These are phyloP conservation scores for Nemania sp. DNA, from an alignment of 2,329 filamentous ascomycete species.

Conservation along the genomic window DNA sequence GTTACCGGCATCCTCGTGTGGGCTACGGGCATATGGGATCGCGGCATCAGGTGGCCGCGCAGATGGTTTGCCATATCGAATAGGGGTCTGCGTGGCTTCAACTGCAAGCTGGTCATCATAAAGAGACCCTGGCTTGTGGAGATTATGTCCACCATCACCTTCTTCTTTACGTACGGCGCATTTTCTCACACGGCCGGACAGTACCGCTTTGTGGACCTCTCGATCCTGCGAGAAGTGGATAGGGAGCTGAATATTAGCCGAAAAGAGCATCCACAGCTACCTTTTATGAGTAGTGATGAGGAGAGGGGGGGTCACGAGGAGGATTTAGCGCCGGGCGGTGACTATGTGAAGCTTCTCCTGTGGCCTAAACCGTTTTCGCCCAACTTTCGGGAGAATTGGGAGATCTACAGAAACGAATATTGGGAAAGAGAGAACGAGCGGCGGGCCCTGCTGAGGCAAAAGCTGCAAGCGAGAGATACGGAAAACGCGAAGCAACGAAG, in stretches of 20 bases:
- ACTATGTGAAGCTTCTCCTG: conserved; percentile 87
- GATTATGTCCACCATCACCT: conserved; percentile 69
- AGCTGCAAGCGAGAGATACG: conserved; percentile 69
- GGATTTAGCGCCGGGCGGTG: conserved; percentile 85
- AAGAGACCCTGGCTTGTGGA: conserved; percentile 83
- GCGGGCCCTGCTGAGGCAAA: conserved; percentile 69
- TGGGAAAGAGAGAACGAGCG: conserved; percentile 97
- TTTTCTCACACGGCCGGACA: conserved; percentile 70
- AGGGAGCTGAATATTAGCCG: conserved; percentile 56
- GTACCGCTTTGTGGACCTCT: conserved; percentile 76
- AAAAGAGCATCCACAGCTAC: conserved; percentile 46
- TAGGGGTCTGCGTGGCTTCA: conserved; percentile 86
- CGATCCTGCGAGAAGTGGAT: conserved; percentile 61
- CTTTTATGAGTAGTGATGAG: conserved; percentile 52
- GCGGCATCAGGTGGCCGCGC: conserved; percentile 90
- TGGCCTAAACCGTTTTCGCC: conserved; percentile 94
- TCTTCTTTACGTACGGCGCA: conserved; percentile 75
- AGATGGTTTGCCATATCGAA: conserved; percentile 90
- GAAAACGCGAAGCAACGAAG: conserved; percentile 69
- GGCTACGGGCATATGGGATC: conserved; percentile 95
- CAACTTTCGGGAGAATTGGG: conserved; percentile 96
- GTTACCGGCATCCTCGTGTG: conserved; percentile 86
- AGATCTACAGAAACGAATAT: conserved; percentile 89
- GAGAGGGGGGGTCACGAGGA: conserved; percentile 77
- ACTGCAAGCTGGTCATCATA: conserved; percentile 92